These are phyloP conservation scores for Crotalaria pallida DNA, from an alignment of 306 rosid species.

Conservation along the genomic window DNA sequence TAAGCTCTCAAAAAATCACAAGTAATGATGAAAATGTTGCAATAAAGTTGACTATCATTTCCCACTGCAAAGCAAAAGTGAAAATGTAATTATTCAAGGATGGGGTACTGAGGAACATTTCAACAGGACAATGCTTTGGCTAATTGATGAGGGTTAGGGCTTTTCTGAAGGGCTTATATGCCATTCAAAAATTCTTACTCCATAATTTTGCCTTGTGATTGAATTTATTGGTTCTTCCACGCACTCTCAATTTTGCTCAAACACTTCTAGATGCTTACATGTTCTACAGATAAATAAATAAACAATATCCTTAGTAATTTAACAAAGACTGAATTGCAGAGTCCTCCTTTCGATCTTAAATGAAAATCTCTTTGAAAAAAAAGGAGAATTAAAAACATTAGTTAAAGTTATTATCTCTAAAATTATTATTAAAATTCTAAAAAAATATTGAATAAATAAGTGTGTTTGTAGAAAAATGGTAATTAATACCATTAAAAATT, in stretches of 20 bases:
- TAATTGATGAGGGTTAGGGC: slow-evolving; percentile 38
- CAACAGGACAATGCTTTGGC: slow-evolving; percentile 50
- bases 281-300: slow-evolving; percentile 18
- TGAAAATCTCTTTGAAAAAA: no score
- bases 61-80: slow-evolving; percentile 67
- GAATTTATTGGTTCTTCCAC: not conserved
- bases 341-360: no score
- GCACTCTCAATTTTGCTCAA: not conserved
- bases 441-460: no score
- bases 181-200: slow-evolving; percentile 12
- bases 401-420: no score
- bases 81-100: slow-evolving; percentile 50
- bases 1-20: slow-evolving; percentile 41
- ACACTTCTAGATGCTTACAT: not conserved
- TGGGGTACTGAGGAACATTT: slow-evolving; percentile 53
- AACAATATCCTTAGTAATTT: not conserved
- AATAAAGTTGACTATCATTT: slow-evolving; percentile 59
- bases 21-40: slow-evolving; percentile 41
- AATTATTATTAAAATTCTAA: no score
- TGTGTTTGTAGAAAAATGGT: no score
- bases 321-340: slow-evolving; percentile 3
- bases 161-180: slow-evolving; percentile 4
- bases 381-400: no score
- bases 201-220: slow-evolving; percentile 26
- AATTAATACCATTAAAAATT: no score